Percentiles rank a stretch among this genome's conserved stretches.
phyloP scores from a whole-genome alignment of 169 alveolate genomes.

The Babesia sp. region DNA sequence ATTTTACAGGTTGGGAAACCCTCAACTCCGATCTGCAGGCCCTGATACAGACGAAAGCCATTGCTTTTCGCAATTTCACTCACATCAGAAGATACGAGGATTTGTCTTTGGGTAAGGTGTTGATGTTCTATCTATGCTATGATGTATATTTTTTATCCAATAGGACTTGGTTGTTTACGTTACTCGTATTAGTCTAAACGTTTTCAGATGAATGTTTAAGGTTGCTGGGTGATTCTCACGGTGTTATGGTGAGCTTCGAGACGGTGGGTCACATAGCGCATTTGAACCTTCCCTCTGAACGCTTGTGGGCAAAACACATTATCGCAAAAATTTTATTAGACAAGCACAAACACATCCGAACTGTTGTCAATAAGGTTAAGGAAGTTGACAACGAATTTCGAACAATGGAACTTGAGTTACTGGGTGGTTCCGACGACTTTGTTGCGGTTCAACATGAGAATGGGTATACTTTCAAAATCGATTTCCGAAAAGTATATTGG shows the following conservation, averaged over 20 bases:
- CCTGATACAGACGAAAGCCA: not conserved
- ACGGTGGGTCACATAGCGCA: constrained; percentile 90
- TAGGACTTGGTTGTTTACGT: not conserved
- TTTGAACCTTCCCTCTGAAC: constrained; percentile 82
- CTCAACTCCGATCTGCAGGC: constrained; percentile 1
- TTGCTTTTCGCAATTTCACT: not conserved
- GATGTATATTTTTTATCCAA: not conserved
- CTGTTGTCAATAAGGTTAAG: constrained; percentile 85
- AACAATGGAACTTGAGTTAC: constrained; percentile 85
- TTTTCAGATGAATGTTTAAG: constrained; percentile 23
- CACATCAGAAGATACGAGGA: not conserved
- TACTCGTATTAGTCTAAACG: not conserved
- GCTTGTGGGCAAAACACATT: constrained; percentile 76
- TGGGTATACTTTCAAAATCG: constrained; percentile 69
- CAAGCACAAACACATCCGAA: constrained; percentile 81
- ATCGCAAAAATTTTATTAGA: constrained; percentile 85
- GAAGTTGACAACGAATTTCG: constrained; percentile 80
- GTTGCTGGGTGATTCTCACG: constrained; percentile 71
- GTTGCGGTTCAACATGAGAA: constrained; percentile 76
- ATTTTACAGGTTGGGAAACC: not conserved
- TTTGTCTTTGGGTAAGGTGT: constrained; percentile 1
- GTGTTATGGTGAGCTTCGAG: constrained; percentile 84
- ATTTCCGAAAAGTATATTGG: constrained; percentile 82
- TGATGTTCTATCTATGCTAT: not conserved
- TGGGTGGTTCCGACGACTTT: constrained; percentile 85